Base-by-base conservation (phyloP, 495 filamentous ascomycete species). In the Xylaria cubensis region DNA sequence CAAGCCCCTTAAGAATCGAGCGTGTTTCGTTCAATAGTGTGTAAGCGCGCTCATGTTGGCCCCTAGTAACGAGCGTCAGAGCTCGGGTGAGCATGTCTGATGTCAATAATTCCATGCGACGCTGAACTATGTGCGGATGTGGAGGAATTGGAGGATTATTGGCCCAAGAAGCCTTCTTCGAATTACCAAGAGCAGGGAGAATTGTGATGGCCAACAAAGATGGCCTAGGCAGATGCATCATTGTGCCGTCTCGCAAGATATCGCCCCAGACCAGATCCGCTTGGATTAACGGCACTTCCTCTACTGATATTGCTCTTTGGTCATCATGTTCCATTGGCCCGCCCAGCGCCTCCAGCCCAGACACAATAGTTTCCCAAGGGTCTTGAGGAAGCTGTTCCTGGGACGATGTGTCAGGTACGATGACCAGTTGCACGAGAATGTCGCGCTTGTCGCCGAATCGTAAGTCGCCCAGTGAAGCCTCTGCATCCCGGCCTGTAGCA, bases 361-460 rank as follows among this genome's bases (percentile, higher is more conserved):
- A 98, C 8, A 98, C 94, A 69, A 99, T 92, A 42, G 93, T 95
- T 81, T 98, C 97, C 96, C 96, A 99, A 0, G 94, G 91, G 77
- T 98, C 96, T 75, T 97, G 94, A 15, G 96, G 95, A 58, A 94
- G 83, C 73, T 91, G 90, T 68, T 98, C 97, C 64, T 95, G 92
- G 0, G 93, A 92, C 0, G 92, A 85, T 74, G 89, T 96, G 79
- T 98, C 96, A 1, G 96, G 94, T 46, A 93, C 86, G 75, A 99
- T 97, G 42, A 95, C 94, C 3, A 99, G 88, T 80, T 98, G 97
- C 13, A 98, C 94, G 7, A 99, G 88, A 67, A 99, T 92, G 81
- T 99, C 96, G 75, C 97, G 91, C 85, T 98, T 99, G 81, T 99
- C 96, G 65, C 96, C 96, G 79, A 98, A 99, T 65, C 94, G 88